Percentiles rank a stretch among this genome's conserved stretches.
These are phyloP conservation scores for Pleurotus tuber-regium DNA, from an alignment of 768 basidiomycete species.

Conservation along the genomic window DNA sequence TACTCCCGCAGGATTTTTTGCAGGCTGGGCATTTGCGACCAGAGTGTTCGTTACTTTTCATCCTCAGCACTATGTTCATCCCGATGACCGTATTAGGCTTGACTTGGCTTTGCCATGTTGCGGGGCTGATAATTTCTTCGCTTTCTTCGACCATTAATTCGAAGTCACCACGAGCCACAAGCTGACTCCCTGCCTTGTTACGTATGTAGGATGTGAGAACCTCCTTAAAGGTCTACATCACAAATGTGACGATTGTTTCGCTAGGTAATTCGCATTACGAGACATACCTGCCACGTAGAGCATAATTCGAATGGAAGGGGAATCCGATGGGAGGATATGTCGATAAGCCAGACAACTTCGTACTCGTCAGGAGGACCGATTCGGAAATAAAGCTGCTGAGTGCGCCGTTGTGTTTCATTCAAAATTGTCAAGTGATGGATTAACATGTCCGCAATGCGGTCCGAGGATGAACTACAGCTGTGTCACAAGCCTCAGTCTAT, in stretches of 20 bases:
- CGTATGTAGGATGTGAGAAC: neutral
- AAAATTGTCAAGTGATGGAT: neutral
- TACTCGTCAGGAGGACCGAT: neutral
- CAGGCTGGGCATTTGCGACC: neutral
- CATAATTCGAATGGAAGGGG: neutral
- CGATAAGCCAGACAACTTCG: conserved; percentile 1
- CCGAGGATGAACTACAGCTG: neutral
- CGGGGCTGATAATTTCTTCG: neutral
- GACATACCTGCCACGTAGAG: conserved; percentile 1
- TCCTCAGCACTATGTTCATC: neutral
- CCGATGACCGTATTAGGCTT: conserved; percentile 2
- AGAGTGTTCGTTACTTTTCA: neutral
- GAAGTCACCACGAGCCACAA: neutral
- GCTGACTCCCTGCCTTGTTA: neutral
- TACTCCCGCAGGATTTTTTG: neutral
- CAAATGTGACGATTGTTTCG: neutral
- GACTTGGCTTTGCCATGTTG: neutral
- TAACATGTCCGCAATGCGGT: neutral
- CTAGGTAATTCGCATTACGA: neutral
- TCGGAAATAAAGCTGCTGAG: neutral
- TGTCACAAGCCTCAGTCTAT: neutral
- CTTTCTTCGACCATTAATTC: conserved; percentile 1
- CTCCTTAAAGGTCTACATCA: no score
- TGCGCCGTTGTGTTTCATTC: neutral
- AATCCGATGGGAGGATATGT: neutral